phyloP scores from a whole-genome alignment of 352 stramenopile genomes.

The Nothophytophthora sp. region DNA sequence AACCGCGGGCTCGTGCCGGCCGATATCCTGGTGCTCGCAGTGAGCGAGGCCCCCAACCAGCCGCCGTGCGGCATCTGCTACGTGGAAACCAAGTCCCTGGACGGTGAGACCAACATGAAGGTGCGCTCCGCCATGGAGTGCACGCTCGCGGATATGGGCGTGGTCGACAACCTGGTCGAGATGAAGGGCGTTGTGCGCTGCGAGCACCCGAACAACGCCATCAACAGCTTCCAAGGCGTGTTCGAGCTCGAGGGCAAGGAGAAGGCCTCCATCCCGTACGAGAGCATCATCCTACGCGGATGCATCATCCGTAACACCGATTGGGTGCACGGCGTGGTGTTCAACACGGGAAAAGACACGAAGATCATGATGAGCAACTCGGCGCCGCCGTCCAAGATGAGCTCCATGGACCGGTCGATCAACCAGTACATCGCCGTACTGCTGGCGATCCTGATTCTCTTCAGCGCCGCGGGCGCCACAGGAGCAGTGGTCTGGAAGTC shows the following conservation, averaged over 20 bases:
- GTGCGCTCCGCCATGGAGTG: constrained; percentile 78
- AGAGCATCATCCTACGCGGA: constrained; percentile 90
- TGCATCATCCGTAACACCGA: constrained; percentile 94
- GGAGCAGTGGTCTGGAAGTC: constrained; percentile 63
- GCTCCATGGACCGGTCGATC: constrained; percentile 80
- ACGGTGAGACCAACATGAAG: constrained; percentile 95
- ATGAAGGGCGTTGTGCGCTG: constrained; percentile 70
- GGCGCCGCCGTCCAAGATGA: constrained; percentile 84
- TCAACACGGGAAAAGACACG: constrained; percentile 94
- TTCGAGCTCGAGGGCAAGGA: constrained; percentile 56
- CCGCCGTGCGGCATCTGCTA: constrained; percentile 82
- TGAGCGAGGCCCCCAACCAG: constrained; percentile 61
- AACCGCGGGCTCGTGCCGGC: constrained; percentile 87
- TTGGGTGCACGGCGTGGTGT: constrained; percentile 89
- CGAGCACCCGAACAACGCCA: constrained; percentile 87
- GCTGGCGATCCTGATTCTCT: constrained; percentile 62
- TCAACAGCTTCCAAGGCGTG: constrained; percentile 92
- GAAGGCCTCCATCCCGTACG: constrained; percentile 71
- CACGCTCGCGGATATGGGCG: constrained; percentile 56
- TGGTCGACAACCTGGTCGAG: constrained; percentile 36
- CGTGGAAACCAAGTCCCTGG: constrained; percentile 91
- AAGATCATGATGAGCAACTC: constrained; percentile 93
- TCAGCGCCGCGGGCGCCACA: constrained; percentile 59
- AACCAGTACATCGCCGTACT: constrained; percentile 80
- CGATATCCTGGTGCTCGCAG: constrained; percentile 83